These are phyloP conservation scores for Phalaenopsis hybrid DNA, from an alignment of 116 monocot species.

Conservation along the genomic window DNA sequence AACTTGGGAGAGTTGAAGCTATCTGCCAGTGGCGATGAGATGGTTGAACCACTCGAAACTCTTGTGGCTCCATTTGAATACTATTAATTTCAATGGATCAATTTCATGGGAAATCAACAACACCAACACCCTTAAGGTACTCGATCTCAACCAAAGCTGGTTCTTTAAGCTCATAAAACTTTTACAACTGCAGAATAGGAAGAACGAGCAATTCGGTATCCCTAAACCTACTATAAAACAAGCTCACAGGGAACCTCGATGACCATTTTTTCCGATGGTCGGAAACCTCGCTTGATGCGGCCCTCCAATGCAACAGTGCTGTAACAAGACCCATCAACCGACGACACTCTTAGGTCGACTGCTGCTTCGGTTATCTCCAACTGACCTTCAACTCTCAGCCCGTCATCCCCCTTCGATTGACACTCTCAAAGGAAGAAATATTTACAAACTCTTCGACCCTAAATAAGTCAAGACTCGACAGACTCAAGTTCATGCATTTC, in stretches of 20 bases:
- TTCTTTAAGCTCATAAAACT: slow-evolving; percentile 60
- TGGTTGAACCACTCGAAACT: slow-evolving; percentile 57
- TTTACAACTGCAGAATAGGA: slow-evolving; percentile 64
- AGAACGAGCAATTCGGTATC: slow-evolving; percentile 62
- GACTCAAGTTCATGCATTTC: too few species aligned
- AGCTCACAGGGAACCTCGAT: slow-evolving; percentile 38
- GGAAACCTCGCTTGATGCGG: slow-evolving; percentile 63
- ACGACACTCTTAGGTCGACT: background rate
- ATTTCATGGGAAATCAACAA: slow-evolving; percentile 39
- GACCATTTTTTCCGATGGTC: slow-evolving; percentile 38
- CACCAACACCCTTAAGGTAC: slow-evolving; percentile 47
- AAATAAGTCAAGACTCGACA: too few species aligned
- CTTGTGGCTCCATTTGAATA: slow-evolving; percentile 56
- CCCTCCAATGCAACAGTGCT: slow-evolving; percentile 35
- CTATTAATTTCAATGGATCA: slow-evolving; percentile 35
- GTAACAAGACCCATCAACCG: background rate
- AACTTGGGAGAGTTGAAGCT: slow-evolving; percentile 67
- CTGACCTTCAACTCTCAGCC: too few species aligned
- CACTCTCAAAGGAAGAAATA: too few species aligned
- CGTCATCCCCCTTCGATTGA: too few species aligned
- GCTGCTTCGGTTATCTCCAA: slow-evolving; percentile 13
- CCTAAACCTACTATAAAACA: slow-evolving; percentile 74
- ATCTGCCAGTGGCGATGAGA: slow-evolving; percentile 35
- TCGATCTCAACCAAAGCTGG: slow-evolving; percentile 48
- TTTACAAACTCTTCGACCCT: too few species aligned